Base-by-base conservation (phyloP, 225 moss, liverwort and hornwort genomes). In the Rhytidiadelphus loreus region DNA sequence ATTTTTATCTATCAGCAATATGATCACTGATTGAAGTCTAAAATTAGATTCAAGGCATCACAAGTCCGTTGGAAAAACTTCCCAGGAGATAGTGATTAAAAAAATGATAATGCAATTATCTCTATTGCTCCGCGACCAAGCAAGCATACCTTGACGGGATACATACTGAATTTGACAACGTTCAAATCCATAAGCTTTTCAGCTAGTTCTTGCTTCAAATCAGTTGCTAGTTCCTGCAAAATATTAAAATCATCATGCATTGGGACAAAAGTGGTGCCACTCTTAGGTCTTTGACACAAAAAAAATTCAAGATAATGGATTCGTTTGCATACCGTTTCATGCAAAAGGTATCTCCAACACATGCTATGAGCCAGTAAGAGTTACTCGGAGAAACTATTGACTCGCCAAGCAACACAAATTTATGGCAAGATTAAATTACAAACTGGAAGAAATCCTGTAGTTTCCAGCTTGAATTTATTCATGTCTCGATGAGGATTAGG, bases 161-260 rank as follows among this genome's bases (percentile, higher is more conserved):
- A 91, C 94, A 99, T 94, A 50, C 96, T 95, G 85, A 99, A 99
- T 66, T 93, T 92, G 46, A 43, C 90, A 72, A 97, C 96, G 82
- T 96, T 90, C 87, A 94, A 91, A 53, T 96, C 94, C 97, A 99
- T 91, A 62, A 99, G 92, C 87, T 95, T 96, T 82, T 96, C 95
- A 61, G 94, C 96, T 29, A 99, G 82, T 89, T 99, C 99, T 82
- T 91, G 93, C 90, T 99, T 99, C 82, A 97, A 89, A 48, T 91
- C 97, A 81, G 82, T 85, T 83, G 95, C 96, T 78, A 97, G 85
- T 81, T 95, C 96, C 97, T 98, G 90, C 77, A 88, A 62, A 75
- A 86, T 39, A 33, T 59, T 35, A 57, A 19, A 33, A n/a, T 55
- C 7, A 16, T 20, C 46, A 21, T 52, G 74, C 76, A 68, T 66